Base-by-base conservation (phyloP, 345 rosid species). In the Murraya paniculata region DNA sequence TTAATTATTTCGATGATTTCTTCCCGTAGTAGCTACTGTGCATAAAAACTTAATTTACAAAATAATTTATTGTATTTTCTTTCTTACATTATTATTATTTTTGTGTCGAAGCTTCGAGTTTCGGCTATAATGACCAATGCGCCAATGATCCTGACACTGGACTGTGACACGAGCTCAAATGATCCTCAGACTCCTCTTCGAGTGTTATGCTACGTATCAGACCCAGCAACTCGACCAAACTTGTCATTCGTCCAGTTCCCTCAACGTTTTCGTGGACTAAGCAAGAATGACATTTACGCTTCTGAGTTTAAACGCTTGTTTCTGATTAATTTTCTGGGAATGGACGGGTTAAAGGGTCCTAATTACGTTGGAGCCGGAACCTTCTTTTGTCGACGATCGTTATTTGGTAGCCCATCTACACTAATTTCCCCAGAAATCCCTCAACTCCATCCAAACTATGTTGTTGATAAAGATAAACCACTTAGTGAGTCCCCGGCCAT, bases 81-180 rank as follows among this genome's bases (percentile, higher is more conserved):
- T 13, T 66, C 19, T n/a, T 11, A 58, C 24, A 50, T 35, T 31
- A 3, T 33, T 16, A 1, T 27, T 35, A 58, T 1, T 33, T 9
- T 67, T 3, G 2, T 19, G 68, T 19, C 82, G 69, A 75, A 93
- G 98, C 69, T 95, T 33, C 86, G 99, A 8, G 98, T 93, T 8
- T 95, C 99, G 7, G 86, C 86, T 1, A 74, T 72, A 60, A 82
- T 93, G 89, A 91, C 91, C 41, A 93, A 95, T 76, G 88, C 92
- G 16, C 92, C 94, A 1, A 65, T 95, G 39, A 74, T 93, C 55
- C 79, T 93, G 80, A 89, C 94, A 22, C 76, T 90, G 41, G 99
- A 95, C 21, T 92, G 99, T 72, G 99, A 95, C 85, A 92, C 87
- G 89, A 79, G 85, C 76, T 93, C 98, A 0, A 95, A 92, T 77